phyloP scores from a whole-genome alignment of 352 stramenopile species.

The Pythium chondricola region DNA sequence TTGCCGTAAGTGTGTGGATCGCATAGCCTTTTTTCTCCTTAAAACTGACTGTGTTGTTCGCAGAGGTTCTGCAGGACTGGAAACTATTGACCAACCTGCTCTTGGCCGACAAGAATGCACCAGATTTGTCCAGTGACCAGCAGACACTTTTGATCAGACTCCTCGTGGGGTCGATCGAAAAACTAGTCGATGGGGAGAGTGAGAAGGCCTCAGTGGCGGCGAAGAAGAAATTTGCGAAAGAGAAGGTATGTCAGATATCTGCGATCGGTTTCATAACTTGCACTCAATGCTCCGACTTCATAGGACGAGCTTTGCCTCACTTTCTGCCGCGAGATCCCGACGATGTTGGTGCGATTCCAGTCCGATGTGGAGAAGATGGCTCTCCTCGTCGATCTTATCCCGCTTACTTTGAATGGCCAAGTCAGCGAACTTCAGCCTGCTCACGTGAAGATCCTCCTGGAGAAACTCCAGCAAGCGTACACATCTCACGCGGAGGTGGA shows the following conservation, averaged over 20 bases:
- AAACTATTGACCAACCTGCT: conserved; percentile 67
- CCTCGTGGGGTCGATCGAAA: conserved; percentile 59
- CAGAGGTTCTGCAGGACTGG: conserved; percentile 83
- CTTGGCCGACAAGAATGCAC: conserved; percentile 72
- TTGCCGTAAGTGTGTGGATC: conserved; percentile 84
- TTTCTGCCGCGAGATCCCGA: conserved; percentile 80
- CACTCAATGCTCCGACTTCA: background rate
- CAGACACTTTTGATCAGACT: conserved; percentile 74
- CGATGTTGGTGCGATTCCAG: conserved; percentile 67
- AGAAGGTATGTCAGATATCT: conserved; percentile 32
- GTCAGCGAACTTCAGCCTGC: conserved; percentile 62
- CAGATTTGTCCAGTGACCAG: conserved; percentile 72
- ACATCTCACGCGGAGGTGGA: conserved; percentile 57
- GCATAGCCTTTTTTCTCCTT: too few relatives aligned
- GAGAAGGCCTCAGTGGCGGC: conserved; percentile 20
- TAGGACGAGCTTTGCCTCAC: conserved; percentile 73
- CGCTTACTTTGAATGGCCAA: conserved; percentile 48
- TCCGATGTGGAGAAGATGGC: conserved; percentile 74
- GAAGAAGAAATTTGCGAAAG: conserved; percentile 46
- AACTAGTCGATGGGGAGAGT: conserved; percentile 32
- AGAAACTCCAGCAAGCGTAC: conserved; percentile 74
- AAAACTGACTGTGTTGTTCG: conserved; percentile 8
- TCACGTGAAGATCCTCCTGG: conserved; percentile 62
- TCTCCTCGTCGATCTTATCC: conserved; percentile 69
- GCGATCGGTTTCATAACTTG: background rate